Evolutionary conservation across 2,329 filamentous ascomycete species (phyloP).

Genomic region (Aureobasidium pullulans): DNA sequence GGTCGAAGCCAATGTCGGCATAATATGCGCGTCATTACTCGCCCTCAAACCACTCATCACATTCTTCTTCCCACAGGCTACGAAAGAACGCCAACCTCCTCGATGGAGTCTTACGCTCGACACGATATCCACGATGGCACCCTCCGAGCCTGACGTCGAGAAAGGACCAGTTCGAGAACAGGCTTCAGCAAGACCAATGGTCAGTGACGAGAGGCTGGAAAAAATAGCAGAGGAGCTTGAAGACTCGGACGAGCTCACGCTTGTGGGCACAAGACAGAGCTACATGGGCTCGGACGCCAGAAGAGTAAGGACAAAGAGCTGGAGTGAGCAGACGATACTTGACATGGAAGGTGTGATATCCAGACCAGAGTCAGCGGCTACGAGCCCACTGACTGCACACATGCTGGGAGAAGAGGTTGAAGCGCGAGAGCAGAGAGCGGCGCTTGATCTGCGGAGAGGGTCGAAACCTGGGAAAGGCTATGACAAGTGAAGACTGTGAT

Average conservation of each 20-base stretch:
- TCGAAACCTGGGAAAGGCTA: not conserved
- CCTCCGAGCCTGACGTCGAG: not conserved
- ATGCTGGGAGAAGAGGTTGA: not conserved
- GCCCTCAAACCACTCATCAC: slow-evolving; percentile 36
- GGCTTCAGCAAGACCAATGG: not conserved
- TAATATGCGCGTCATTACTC: slow-evolving; percentile 37
- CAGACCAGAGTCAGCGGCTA: not conserved
- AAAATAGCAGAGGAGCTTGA: slow-evolving; percentile 1
- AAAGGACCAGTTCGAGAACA: not conserved
- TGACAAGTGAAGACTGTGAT: not conserved
- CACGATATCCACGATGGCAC: not conserved
- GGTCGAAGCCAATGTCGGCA: slow-evolving; percentile 37
- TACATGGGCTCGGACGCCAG: not conserved
- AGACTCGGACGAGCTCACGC: slow-evolving; percentile 1
- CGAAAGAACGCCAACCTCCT: slow-evolving; percentile 19
- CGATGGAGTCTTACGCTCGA: slow-evolving; percentile 8
- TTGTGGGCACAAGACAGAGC: not conserved
- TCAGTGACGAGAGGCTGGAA: not conserved
- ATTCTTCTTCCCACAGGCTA: slow-evolving; percentile 25
- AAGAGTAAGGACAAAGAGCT: not conserved
- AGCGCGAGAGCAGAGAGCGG: not conserved
- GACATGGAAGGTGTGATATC: not conserved
- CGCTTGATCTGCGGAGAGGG: not conserved
- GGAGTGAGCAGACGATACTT: slow-evolving; percentile 6
- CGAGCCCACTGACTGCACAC: not conserved